These are phyloP conservation scores for Gracilaria domingensis DNA, from an alignment of 23 red algal species.

Conservation along the genomic window DNA sequence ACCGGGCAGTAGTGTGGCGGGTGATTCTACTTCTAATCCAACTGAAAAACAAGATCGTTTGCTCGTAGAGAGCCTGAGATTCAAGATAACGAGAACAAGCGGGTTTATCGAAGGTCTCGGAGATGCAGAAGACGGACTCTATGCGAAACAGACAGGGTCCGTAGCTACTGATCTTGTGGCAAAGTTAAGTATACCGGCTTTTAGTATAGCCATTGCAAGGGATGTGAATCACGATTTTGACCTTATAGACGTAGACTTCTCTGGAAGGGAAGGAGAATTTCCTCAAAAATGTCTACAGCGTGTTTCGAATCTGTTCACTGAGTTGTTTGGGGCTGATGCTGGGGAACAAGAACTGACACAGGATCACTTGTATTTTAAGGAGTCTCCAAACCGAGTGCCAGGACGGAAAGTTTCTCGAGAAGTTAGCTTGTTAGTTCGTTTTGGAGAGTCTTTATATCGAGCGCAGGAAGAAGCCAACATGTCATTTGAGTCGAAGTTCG, in stretches of 20 bases:
- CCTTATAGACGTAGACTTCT: constrained; percentile 67
- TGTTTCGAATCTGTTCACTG: constrained; percentile 56
- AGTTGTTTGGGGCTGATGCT: constrained; percentile 62
- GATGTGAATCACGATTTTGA: constrained; percentile 53
- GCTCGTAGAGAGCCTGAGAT: constrained; percentile 53
- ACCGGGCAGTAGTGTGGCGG: constrained; percentile 9
- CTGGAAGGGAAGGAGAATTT: constrained; percentile 63
- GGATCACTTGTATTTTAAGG: neutral
- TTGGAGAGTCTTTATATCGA: constrained; percentile 59
- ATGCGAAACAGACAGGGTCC: neutral
- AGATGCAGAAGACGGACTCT: neutral
- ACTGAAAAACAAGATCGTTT: constrained; percentile 53
- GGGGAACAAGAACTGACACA: constrained; percentile 10
- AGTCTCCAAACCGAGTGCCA: neutral
- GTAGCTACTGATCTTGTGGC: constrained; percentile 15
- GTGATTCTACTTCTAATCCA: constrained; percentile 24
- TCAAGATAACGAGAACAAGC: constrained; percentile 62
- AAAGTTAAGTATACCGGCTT: constrained; percentile 62
- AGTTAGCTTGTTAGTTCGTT: constrained; percentile 50
- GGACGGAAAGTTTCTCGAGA: constrained; percentile 46
- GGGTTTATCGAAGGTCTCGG: constrained; percentile 65
- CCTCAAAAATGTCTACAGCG: constrained; percentile 54
- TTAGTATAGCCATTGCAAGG: constrained; percentile 52
- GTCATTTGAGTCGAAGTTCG: constrained; percentile 58
- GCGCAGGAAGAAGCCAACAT: constrained; percentile 54